These are phyloP conservation scores for Macroventuria anomochaeta DNA, from an alignment of 2,329 filamentous ascomycete genomes.

Conservation along the genomic window DNA sequence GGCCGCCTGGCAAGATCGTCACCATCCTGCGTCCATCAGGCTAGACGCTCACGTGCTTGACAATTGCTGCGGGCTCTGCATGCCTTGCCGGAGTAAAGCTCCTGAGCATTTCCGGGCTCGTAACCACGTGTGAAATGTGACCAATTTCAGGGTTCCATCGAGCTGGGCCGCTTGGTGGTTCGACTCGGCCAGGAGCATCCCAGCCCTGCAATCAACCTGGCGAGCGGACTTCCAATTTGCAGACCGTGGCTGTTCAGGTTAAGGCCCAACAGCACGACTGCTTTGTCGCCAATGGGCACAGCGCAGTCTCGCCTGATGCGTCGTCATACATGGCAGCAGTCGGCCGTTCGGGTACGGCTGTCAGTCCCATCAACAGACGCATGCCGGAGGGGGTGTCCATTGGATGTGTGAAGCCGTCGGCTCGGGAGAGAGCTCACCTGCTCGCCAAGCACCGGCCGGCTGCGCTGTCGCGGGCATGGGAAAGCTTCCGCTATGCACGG, in stretches of 20 bases:
- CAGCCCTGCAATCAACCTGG: slow-evolving; percentile 11
- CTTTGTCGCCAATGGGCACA: slow-evolving; percentile 14
- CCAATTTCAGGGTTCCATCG: slow-evolving; percentile 6
- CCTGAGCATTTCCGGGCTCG: background rate
- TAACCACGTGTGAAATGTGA: slow-evolving; percentile 11
- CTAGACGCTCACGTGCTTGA: slow-evolving; percentile 14
- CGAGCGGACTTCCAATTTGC: slow-evolving; percentile 14
- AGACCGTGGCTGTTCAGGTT: slow-evolving; percentile 9
- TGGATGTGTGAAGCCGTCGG: slow-evolving; percentile 26
- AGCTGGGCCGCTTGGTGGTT: slow-evolving; percentile 24
- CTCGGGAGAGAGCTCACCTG: slow-evolving; percentile 19
- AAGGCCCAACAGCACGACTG: slow-evolving; percentile 12
- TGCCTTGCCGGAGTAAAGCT: slow-evolving; percentile 9
- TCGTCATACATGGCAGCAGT: slow-evolving; percentile 21
- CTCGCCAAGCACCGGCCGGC: slow-evolving; percentile 19
- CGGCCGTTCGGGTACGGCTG: slow-evolving; percentile 8
- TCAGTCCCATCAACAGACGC: slow-evolving; percentile 6
- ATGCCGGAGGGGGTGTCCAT: slow-evolving; percentile 17
- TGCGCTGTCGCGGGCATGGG: slow-evolving; percentile 22
- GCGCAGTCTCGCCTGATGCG: slow-evolving; percentile 7
- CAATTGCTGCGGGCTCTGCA: slow-evolving; percentile 15
- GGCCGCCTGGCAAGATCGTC: background rate
- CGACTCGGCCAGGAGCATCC: slow-evolving; percentile 6
- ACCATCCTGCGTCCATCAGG: slow-evolving; percentile 1
- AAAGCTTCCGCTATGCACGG: slow-evolving; percentile 24